phyloP scores from a whole-genome alignment of 441 rosid species.

The Brassica balearica region DNA sequence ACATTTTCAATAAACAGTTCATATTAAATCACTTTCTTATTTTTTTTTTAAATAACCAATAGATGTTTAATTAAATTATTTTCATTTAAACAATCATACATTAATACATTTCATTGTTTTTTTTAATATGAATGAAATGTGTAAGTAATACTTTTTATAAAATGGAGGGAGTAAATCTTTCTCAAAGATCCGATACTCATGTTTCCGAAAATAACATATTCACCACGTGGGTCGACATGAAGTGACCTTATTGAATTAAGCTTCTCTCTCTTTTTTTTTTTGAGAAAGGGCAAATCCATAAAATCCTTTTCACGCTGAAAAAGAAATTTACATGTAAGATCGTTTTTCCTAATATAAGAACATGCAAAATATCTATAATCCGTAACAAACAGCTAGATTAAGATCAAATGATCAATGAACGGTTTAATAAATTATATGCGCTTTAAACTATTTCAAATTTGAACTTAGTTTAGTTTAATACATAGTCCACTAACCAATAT shows the following conservation, averaged over 20 bases:
- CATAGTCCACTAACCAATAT: background rate
- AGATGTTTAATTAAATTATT: too few relatives aligned
- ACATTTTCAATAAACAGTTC: too few relatives aligned
- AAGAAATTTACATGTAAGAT: background rate
- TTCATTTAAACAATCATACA: too few relatives aligned
- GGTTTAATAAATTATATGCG: background rate
- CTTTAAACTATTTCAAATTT: background rate
- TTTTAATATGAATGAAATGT: too few relatives aligned
- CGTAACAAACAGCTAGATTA: background rate
- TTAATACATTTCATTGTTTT: too few relatives aligned
- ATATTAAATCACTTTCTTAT: too few relatives aligned
- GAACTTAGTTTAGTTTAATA: background rate
- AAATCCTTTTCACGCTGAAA: background rate
- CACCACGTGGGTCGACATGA: slow-evolving; percentile 27
- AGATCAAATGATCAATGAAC: background rate
- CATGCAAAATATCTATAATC: background rate
- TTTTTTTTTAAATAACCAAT: too few relatives aligned
- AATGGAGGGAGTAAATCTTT: too few relatives aligned
- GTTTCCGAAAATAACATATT: background rate
- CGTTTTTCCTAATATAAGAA: background rate
- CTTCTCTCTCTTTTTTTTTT: too few relatives aligned
- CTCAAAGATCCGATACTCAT: slow-evolving; percentile 20
- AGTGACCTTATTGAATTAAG: background rate
- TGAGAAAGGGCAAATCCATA: background rate
- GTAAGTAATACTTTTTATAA: too few relatives aligned